phyloP scores from a whole-genome alignment of 768 basidiomycete species.

The Scleroderma citrinum region DNA sequence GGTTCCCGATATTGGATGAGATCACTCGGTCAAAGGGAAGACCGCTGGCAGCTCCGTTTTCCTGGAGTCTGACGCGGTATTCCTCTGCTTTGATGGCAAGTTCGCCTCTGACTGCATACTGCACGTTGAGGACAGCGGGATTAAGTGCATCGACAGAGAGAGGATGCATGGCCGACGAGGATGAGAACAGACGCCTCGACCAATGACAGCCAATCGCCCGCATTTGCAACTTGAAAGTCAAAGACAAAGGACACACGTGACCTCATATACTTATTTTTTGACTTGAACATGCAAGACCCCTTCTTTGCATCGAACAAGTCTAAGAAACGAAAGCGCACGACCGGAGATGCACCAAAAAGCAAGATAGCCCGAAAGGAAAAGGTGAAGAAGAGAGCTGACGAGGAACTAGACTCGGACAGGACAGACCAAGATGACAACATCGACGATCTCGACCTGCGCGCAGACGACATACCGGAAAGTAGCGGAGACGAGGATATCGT shows the following conservation, averaged over 20 bases:
- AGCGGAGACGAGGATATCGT: slow-evolving; percentile 81
- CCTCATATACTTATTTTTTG: slow-evolving; percentile 15
- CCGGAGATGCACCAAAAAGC: slow-evolving; percentile 22
- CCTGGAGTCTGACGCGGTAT: slow-evolving; percentile 65
- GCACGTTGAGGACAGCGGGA: slow-evolving; percentile 76
- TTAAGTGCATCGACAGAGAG: slow-evolving; percentile 74
- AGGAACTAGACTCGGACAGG: slow-evolving; percentile 63
- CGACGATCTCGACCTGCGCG: slow-evolving; percentile 72
- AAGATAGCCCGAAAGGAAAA: slow-evolving; percentile 16
- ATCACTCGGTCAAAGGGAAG: slow-evolving; percentile 89
- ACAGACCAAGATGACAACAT: slow-evolving; percentile 51
- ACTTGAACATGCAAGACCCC: slow-evolving; percentile 62
- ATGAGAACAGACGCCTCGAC: slow-evolving; percentile 1
- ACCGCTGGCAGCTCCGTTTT: slow-evolving; percentile 34
- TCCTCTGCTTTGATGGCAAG: slow-evolving; percentile 91
- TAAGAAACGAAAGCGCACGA: slow-evolving; percentile 56
- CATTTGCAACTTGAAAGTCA: too few relatives aligned
- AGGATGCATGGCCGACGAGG: slow-evolving; percentile 37
- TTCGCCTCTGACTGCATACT: slow-evolving; percentile 97
- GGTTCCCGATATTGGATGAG: slow-evolving; percentile 96
- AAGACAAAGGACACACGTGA: slow-evolving; percentile 8
- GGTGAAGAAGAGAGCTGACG: slow-evolving; percentile 34
- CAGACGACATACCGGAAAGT: slow-evolving; percentile 46
- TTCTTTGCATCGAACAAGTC: slow-evolving; percentile 66
- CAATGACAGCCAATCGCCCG: too few relatives aligned